Evolutionary conservation across 2,329 filamentous ascomycete genomes (phyloP).

Genomic region (Cladosporium halotolerans): DNA sequence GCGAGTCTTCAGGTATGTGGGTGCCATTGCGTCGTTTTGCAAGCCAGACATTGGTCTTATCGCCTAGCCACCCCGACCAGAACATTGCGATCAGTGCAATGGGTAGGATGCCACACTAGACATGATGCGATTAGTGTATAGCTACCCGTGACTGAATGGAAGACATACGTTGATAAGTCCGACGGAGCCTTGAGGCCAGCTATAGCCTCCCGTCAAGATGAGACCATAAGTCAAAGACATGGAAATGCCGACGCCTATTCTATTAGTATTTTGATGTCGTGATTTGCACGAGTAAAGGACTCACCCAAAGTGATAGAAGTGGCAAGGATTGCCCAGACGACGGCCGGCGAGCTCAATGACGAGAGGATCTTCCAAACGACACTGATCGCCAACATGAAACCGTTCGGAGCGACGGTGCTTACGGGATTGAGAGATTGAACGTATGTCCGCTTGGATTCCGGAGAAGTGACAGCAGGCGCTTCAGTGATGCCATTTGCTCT

Average conservation of each 20-base stretch:
- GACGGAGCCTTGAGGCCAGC: constrained; percentile 25
- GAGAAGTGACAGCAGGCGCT: neutral
- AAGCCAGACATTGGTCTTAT: constrained; percentile 24
- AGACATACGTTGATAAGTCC: constrained; percentile 20
- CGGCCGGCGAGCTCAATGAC: constrained; percentile 33
- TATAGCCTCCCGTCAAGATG: constrained; percentile 30
- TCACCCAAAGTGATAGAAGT: constrained; percentile 34
- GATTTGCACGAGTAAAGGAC: neutral
- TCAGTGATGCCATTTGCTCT: constrained; percentile 10
- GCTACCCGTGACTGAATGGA: neutral
- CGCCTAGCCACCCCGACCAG: constrained; percentile 22
- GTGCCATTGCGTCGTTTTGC: constrained; percentile 30
- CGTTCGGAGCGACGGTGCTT: constrained; percentile 13
- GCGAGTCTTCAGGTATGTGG: constrained; percentile 32
- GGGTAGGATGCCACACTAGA: constrained; percentile 18
- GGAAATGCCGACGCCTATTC: constrained; percentile 21
- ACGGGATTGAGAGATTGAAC: constrained; percentile 15
- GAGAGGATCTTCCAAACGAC: constrained; percentile 29
- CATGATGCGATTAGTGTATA: neutral
- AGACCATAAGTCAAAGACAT: constrained; percentile 36
- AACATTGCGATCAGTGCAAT: constrained; percentile 21
- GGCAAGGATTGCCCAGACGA: constrained; percentile 34
- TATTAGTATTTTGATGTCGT: neutral
- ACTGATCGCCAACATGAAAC: constrained; percentile 12
- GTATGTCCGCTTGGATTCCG: constrained; percentile 11